Evolutionary conservation across 176 grass and related monocot genomes (phyloP).

Genomic region (Echinochloa phyllopogon): DNA sequence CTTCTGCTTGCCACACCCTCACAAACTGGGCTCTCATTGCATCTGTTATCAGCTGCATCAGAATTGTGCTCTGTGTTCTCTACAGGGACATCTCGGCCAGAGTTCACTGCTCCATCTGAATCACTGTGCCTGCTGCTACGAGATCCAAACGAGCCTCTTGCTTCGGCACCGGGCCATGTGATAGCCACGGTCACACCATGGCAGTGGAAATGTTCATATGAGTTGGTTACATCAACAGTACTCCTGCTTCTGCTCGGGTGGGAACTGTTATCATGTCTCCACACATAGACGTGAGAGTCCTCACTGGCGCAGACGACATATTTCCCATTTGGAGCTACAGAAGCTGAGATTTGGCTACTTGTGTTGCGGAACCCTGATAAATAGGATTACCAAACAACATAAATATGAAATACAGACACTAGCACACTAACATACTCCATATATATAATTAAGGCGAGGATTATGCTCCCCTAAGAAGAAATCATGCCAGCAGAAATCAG

Average conservation of each 20-base stretch:
- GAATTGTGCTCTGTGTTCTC: slow-evolving; percentile 36
- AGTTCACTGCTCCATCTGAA: slow-evolving; percentile 48
- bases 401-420: not conserved
- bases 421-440: slow-evolving; percentile 7
- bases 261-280: slow-evolving; percentile 87
- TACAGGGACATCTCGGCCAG: slow-evolving; percentile 31
- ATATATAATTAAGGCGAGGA: not conserved
- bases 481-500: not conserved
- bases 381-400: slow-evolving; percentile 12
- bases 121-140: slow-evolving; percentile 56
- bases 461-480: not conserved
- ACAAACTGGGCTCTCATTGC: slow-evolving; percentile 26
- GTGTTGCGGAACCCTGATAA: slow-evolving; percentile 91
- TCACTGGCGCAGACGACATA: slow-evolving; percentile 93
- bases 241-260: slow-evolving; percentile 78
- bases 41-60: slow-evolving; percentile 39
- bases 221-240: slow-evolving; percentile 72
- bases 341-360: slow-evolving; percentile 97
- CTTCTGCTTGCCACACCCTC: slow-evolving; percentile 33
- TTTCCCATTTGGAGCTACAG: slow-evolving; percentile 84
- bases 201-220: slow-evolving; percentile 94
- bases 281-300: slow-evolving; percentile 93
- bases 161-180: slow-evolving; percentile 75
- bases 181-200: slow-evolving; percentile 79
- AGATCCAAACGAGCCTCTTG: slow-evolving; percentile 36